Conservation (phyloP, 1,139 yeast genomes). For the Taphrina communis region DNA sequence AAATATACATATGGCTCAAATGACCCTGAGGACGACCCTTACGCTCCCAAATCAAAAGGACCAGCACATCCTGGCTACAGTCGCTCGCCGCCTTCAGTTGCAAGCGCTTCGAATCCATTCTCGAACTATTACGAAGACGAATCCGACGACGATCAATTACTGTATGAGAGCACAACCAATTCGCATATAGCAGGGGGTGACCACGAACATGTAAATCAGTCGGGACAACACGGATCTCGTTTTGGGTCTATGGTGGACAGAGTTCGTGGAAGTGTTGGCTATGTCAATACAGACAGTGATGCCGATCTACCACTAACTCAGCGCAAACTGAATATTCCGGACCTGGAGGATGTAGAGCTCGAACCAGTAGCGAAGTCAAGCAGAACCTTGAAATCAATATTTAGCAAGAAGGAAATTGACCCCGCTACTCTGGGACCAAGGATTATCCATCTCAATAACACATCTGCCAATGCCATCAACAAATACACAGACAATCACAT, state of each 20-base stretch:
- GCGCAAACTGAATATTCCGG: constrained; percentile 11
- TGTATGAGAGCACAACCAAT: constrained; percentile 17
- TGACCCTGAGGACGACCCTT: constrained; percentile 26
- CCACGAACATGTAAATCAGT: neutral
- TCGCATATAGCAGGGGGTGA: neutral
- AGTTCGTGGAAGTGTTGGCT: constrained; percentile 28
- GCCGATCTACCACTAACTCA: constrained; percentile 45
- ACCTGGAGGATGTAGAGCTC: constrained; percentile 22
- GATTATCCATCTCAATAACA: constrained; percentile 69
- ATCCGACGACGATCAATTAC: constrained; percentile 30
- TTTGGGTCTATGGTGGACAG: constrained; percentile 33
- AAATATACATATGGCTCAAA: constrained; percentile 4
- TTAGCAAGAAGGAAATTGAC: constrained; percentile 51
- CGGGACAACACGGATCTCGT: constrained; percentile 8
- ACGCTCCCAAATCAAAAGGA: neutral
- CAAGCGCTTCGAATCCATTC: constrained; percentile 38
- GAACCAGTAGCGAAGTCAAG: constrained; percentile 8
- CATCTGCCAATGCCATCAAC: constrained; percentile 59
- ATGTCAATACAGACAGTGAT: constrained; percentile 23
- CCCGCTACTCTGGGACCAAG: constrained; percentile 63
- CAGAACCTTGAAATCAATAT: constrained; percentile 17
- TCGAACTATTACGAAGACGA: constrained; percentile 39
- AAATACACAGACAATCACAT: constrained; percentile 82
- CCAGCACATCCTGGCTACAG: constrained; percentile 22
- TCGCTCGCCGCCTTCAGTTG: constrained; percentile 29